These are phyloP conservation scores for Toxoplasma gondii DNA, from an alignment of 169 alveolate genomes.

Conservation along the genomic window DNA sequence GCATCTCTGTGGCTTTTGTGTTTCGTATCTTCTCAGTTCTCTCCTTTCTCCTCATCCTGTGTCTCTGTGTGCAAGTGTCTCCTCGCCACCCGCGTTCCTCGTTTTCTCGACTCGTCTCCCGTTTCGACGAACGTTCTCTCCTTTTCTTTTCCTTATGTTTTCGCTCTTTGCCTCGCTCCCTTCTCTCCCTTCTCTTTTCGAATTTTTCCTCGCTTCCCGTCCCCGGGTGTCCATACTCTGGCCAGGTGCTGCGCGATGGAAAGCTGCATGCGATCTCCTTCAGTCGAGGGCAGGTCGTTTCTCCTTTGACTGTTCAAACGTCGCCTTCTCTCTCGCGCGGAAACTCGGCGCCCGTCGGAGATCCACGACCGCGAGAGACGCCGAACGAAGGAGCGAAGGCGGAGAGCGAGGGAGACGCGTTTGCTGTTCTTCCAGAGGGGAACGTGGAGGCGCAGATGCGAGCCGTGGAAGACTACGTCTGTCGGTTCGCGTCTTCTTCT, in stretches of 20 bases:
- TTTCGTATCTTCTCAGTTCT: too few relatives aligned
- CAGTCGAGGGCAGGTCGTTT: slow-evolving; percentile 74
- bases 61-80: too few relatives aligned
- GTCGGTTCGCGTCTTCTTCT: not conserved
- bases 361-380: not conserved
- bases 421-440: not conserved
- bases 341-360: not conserved
- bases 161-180: too few relatives aligned
- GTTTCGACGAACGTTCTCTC: too few relatives aligned
- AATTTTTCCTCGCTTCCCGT: too few relatives aligned
- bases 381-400: not conserved
- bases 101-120: too few relatives aligned
- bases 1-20: too few relatives aligned
- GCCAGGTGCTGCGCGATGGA: slow-evolving; percentile 61
- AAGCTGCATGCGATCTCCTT: slow-evolving; percentile 75
- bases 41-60: too few relatives aligned
- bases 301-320: slow-evolving; percentile 62
- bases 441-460: not conserved
- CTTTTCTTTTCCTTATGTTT: too few relatives aligned
- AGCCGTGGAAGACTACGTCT: not conserved
- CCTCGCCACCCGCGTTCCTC: too few relatives aligned
- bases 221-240: too few relatives aligned
- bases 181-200: too few relatives aligned
- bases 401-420: not conserved
- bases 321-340: not conserved